Conservation (phyloP, 2,329 filamentous ascomycete genomes). For the Pseudogymnoascus sp. region DNA sequence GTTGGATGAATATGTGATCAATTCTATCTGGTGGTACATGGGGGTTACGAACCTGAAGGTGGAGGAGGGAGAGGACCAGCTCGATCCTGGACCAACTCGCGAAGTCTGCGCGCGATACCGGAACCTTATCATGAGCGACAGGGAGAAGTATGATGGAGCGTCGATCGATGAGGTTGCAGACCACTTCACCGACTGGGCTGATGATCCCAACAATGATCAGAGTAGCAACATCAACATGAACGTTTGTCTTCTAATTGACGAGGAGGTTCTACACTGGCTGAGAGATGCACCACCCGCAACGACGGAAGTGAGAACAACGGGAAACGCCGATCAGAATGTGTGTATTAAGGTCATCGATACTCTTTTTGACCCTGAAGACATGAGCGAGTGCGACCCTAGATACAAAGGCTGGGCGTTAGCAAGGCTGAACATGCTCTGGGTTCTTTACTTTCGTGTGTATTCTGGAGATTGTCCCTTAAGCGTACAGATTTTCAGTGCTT, state of each 20-base stretch:
- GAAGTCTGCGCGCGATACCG: not conserved
- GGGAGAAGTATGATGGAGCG: conserved; percentile 4
- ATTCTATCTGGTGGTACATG: not conserved
- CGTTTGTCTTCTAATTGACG: conserved; percentile 6
- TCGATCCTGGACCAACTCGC: not conserved
- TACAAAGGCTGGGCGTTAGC: conserved; percentile 4
- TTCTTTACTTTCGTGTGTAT: conserved; percentile 2
- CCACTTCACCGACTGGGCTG: not conserved
- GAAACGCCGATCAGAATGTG: not conserved
- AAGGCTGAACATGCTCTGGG: not conserved
- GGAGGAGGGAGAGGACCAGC: not conserved
- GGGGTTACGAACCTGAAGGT: not conserved
- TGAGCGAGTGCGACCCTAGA: conserved; percentile 4
- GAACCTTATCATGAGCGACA: conserved; percentile 2
- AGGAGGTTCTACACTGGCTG: not conserved
- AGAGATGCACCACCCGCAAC: not conserved
- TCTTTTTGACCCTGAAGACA: conserved; percentile 6
- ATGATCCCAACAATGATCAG: not conserved
- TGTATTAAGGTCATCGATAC: conserved; percentile 8
- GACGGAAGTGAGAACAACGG: not conserved
- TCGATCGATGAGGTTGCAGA: not conserved
- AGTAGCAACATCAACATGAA: not conserved
- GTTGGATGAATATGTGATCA: conserved; percentile 14
- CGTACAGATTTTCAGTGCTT: not conserved
- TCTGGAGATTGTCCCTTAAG: not conserved